These are phyloP conservation scores for Vaccinium myrtillus DNA, from an alignment of 148 eudicot species.

Conservation along the genomic window DNA sequence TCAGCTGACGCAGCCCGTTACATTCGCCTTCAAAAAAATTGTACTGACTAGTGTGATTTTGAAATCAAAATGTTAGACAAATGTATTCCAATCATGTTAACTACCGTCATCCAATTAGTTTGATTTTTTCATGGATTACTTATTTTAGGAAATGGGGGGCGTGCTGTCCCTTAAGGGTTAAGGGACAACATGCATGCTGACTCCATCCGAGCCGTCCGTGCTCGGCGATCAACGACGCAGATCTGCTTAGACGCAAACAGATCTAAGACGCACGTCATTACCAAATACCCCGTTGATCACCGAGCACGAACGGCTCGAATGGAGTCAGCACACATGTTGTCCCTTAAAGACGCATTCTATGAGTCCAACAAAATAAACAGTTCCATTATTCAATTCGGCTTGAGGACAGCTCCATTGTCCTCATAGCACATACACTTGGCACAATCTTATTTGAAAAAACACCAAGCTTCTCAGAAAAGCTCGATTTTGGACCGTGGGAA, in stretches of 20 bases:
- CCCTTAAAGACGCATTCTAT: not conserved
- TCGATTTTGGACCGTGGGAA: no score
- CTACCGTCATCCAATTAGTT: not conserved
- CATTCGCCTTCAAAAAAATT: not conserved
- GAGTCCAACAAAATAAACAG: not conserved
- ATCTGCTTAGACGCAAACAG: no score
- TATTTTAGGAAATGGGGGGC: not conserved
- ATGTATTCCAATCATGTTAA: not conserved
- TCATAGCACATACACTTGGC: not conserved
- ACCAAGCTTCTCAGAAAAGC: no score
- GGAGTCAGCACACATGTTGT: no score
- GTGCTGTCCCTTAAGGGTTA: no score
- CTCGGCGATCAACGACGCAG: no score
- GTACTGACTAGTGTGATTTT: not conserved
- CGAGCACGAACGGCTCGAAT: no score
- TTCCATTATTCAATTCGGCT: not conserved
- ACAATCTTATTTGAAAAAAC: not conserved
- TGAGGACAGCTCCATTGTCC: not conserved
- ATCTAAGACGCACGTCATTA: no score
- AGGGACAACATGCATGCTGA: no score
- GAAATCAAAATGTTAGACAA: not conserved
- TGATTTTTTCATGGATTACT: not conserved
- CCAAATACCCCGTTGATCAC: no score
- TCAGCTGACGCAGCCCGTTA: not conserved
- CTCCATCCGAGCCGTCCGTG: no score